Evolutionary conservation across 768 basidiomycete species (phyloP), one percentile per base, ranked within the genome.

Genomic region (Tulasnella calospora): DNA sequence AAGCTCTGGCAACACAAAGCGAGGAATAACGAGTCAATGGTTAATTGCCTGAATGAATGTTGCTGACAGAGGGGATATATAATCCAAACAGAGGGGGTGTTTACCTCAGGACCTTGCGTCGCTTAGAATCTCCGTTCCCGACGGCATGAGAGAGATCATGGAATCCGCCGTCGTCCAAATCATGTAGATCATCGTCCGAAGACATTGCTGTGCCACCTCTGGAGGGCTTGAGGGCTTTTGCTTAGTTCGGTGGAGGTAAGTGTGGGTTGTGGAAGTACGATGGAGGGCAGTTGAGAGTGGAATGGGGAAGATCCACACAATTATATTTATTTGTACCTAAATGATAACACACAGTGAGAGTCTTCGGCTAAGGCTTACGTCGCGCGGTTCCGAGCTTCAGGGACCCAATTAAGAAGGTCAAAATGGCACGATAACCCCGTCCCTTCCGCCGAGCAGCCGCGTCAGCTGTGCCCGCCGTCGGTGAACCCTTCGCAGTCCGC

Each of bases 1-100:
- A 95, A 9, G 93, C 93, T 79, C 79, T 78, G 55, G n/a, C n/a
- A 76, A 40, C 38, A 76, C 36, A 13, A 46, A 76, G 67, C 35
- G 17, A 19, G 19, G 75, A 27, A n/a, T 27, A 47, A 36, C 36
- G 71, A 73, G 71, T 23, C 13, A 23, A n/a, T 46, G 27, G 51
- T 61, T 23, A 61, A 35, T 33, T 57, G n/a, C 8, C 36, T 12
- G 55, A 57, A 23, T 8, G 41, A 30, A 57, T 13, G 44, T 44
- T 74, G 44, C 33, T 41, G 44, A 74, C 33, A 55, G 44, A 44
- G 27, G 55, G 17, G 71, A 13, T 41, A 7, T 1, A 15, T 67
- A 67, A 55, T 51, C 51, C 51, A 4, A 23, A 12, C 19, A n/a
- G n/a, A n/a, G 41, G 21, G 30, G 8, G 71, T 40, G 71, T 41